phyloP scores from a whole-genome alignment of 345 rosid genomes.

The Eucalyptus tenuipes region DNA sequence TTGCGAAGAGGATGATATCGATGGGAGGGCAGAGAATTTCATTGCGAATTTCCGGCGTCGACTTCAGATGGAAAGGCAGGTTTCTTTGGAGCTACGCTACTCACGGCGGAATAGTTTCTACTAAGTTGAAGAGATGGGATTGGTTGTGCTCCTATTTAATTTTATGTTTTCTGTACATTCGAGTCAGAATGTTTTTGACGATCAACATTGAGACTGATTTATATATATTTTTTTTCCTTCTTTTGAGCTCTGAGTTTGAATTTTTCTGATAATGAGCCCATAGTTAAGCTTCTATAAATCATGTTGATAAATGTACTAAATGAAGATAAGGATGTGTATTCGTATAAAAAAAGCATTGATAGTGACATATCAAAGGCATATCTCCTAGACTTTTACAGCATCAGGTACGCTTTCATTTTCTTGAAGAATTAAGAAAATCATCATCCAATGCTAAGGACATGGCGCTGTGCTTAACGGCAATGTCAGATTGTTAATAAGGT shows the following conservation, averaged over 20 bases:
- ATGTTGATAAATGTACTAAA: neutral
- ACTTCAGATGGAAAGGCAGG: slow-evolving; percentile 23
- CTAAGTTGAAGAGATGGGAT: neutral
- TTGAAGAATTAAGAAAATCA: neutral
- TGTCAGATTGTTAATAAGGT: neutral
- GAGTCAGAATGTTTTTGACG: neutral
- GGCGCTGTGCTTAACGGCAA: neutral
- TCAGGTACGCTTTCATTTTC: neutral
- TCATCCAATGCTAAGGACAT: neutral
- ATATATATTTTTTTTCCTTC: neutral
- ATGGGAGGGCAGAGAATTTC: neutral
- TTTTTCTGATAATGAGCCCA: neutral
- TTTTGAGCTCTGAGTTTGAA: neutral
- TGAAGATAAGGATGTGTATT: neutral
- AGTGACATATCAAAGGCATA: neutral
- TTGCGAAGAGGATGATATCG: neutral
- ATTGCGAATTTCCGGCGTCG: neutral
- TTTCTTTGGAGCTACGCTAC: slow-evolving; percentile 8
- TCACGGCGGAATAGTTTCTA: fast-evolving
- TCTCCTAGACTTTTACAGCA: neutral
- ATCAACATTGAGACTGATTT: neutral
- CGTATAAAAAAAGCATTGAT: neutral
- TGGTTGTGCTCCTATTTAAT: neutral
- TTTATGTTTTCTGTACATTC: neutral
- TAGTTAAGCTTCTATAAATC: neutral